Conservation (phyloP, 106 monocot genomes). For the Phalaenopsis equestris region DNA sequence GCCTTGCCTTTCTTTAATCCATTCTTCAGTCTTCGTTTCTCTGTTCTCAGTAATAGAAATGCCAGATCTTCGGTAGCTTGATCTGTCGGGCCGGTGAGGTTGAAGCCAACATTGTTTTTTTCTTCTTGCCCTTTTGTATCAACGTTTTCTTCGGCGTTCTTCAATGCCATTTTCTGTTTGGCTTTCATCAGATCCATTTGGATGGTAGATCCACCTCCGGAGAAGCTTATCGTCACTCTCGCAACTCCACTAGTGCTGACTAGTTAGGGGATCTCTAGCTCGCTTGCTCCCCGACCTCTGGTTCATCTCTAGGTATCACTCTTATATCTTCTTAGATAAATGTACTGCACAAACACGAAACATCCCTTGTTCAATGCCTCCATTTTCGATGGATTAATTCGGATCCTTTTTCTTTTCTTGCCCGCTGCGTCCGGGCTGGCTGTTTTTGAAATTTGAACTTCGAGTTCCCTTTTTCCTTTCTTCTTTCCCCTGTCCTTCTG, state of each 20-base stretch:
- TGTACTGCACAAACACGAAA: too few species aligned
- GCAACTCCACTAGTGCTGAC: not conserved
- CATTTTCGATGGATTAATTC: not conserved
- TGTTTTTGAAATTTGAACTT: not conserved
- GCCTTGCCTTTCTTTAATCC: too few species aligned
- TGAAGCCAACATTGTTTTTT: not conserved
- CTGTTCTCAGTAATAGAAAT: not conserved
- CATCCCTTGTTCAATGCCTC: not conserved
- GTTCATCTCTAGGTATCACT: not conserved
- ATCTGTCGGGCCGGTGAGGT: not conserved
- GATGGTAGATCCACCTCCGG: not conserved
- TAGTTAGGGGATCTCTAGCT: not conserved
- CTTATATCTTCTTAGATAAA: not conserved
- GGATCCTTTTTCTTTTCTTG: not conserved
- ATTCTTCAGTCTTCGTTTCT: not conserved
- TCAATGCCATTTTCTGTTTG: not conserved
- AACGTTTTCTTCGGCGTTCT: not conserved
- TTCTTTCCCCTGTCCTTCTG: not conserved
- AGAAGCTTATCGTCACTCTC: not conserved
- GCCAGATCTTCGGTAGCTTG: not conserved
- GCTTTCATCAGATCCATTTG: slow-evolving; percentile 1
- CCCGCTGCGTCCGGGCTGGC: not conserved
- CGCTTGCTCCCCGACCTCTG: not conserved
- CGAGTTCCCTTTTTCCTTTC: not conserved
- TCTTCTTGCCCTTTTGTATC: not conserved